Percentiles rank a stretch among this genome's conserved stretches.
phyloP scores from a whole-genome alignment of 108 stramenopile species.

The Pseudonitzschia multiseries region DNA sequence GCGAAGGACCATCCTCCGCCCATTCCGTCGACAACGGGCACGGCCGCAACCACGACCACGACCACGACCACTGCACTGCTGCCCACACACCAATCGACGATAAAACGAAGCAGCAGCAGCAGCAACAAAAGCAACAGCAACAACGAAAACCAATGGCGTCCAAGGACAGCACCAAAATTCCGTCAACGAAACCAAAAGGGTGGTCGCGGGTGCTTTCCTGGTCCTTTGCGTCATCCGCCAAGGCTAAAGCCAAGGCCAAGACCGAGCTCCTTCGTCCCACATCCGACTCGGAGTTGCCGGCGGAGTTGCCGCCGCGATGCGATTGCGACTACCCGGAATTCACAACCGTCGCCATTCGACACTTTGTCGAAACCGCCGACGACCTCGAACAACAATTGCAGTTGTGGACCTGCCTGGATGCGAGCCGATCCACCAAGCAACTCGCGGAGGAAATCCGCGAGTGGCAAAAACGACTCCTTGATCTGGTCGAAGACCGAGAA shows the following conservation, averaged over 20 bases:
- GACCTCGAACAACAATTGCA: background rate
- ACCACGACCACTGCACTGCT: no score
- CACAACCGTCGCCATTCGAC: background rate
- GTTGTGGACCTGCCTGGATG: background rate
- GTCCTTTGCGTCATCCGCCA: background rate
- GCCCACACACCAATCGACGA: background rate
- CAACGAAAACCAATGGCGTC: background rate
- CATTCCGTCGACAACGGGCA: no score
- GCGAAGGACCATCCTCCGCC: no score
- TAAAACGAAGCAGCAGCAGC: background rate
- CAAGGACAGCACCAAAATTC: background rate
- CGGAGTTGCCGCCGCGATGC: background rate
- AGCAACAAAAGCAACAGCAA: background rate
- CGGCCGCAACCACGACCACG: no score
- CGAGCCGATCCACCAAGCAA: background rate
- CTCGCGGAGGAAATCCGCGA: background rate
- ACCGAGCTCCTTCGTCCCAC: no score
- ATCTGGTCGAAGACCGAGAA: background rate
- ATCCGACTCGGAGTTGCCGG: no score
- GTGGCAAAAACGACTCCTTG: background rate
- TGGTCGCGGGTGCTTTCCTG: background rate
- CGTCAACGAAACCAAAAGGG: background rate
- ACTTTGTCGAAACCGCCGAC: background rate
- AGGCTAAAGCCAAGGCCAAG: background rate
- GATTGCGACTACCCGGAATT: conserved; percentile 1